Evolutionary conservation across 2,329 filamentous ascomycete genomes (phyloP), one percentile per base, ranked within the genome.

Genomic region (Aspergillus quadrilineatus): DNA sequence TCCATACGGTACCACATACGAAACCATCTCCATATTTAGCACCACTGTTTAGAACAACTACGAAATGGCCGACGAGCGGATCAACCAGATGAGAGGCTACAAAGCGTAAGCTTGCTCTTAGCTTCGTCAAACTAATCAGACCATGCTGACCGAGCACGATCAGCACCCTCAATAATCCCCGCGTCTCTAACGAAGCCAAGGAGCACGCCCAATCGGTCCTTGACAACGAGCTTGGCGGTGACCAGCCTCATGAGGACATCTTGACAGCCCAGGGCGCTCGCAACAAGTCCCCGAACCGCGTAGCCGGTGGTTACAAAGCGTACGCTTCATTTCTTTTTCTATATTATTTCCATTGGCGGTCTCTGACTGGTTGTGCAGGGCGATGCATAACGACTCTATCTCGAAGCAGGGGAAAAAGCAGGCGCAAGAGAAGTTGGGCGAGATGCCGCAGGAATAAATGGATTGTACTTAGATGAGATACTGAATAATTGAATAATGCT

Each of bases 231-330:
- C 49, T 65, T 12, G 58, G 57, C 29, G 58, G 62, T 1, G 50
- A 61, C 5, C 39, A 63, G 46, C 52, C 58, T 1, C 55, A 56
- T 28, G 45, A 58, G 2, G 62, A 64, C 6, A 52, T 65, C 14
- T 56, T 64, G 15, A n/a, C 14, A 26, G 37, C 53, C 2, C 52
- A 55, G 26, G 42, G 57, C 10, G 52, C 58, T 8, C 44, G 45
- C 14, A 53, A 57, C 37, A 63, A 65, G 47, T 57, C 60, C n/a
- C 62, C 57, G 17, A 63, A 22, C 14, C 56, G 63, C 4, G 45
- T 64, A 5, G 53, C 50, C 3, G 60, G 55, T 4, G 62, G 63
- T 15, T 45, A 61, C 39, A 65, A 64, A 48, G 63, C 63, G 63
- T 64, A 55, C 28, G 61, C 58, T n/a, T 1, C 4, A 12, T 26